Evolutionary conservation across 371 early-diverging fungal genomes (phyloP).

Genomic region (Circinella minor): DNA sequence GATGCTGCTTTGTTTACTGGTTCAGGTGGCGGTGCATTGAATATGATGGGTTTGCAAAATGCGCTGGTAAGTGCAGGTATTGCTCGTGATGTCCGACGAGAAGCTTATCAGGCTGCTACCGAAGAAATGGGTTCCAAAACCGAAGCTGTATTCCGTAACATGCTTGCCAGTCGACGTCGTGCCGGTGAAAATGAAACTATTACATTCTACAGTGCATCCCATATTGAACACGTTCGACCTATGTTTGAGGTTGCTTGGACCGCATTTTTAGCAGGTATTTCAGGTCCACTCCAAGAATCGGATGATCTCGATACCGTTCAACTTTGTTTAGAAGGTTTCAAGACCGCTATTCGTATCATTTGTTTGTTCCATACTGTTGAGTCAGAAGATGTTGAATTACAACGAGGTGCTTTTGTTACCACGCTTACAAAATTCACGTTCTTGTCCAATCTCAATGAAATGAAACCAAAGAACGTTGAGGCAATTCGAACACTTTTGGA

Average conservation of each 20-base stretch:
- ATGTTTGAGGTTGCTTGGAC: conserved; percentile 96
- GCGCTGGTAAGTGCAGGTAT: conserved; percentile 55
- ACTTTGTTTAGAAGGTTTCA: conserved; percentile 81
- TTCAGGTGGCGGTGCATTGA: conserved; percentile 28
- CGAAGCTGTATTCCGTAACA: conserved; percentile 58
- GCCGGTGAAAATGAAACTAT: conserved; percentile 51
- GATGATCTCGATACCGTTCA: conserved; percentile 74
- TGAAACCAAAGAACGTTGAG: conserved; percentile 88
- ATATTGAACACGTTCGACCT: conserved; percentile 86
- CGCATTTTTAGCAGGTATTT: conserved; percentile 83
- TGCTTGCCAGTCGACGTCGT: conserved; percentile 50
- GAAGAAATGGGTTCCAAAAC: conserved; percentile 65
- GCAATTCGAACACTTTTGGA: conserved; percentile 86
- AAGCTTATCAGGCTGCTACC: conserved; percentile 56
- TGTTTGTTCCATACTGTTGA: conserved; percentile 75
- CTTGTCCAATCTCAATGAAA: conserved; percentile 79
- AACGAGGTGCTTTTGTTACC: conserved; percentile 88
- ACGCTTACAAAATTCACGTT: conserved; percentile 88
- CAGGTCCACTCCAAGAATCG: conserved; percentile 85
- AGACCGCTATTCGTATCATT: conserved; percentile 77
- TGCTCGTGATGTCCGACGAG: conserved; percentile 52
- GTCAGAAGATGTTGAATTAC: conserved; percentile 79
- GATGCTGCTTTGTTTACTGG: conserved; percentile 36
- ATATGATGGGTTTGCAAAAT: conserved; percentile 51
- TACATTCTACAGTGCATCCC: conserved; percentile 72